Conservation (phyloP, 108 stramenopile species). For the Nannochloropsis oceanica region DNA sequence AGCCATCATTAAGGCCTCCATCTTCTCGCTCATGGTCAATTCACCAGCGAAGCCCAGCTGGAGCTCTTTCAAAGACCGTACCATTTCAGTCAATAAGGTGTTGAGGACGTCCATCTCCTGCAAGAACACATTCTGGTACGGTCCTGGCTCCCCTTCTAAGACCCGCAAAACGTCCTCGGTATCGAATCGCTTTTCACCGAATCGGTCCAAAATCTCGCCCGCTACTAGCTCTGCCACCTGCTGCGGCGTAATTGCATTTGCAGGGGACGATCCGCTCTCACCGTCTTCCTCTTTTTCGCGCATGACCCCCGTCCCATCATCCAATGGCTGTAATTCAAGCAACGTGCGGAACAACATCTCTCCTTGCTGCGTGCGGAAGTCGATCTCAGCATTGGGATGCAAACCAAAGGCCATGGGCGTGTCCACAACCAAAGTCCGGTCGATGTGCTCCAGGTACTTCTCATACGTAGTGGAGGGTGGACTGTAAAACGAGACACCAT, state of each 20-base stretch:
- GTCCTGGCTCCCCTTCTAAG: slow-evolving; percentile 54
- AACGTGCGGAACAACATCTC: slow-evolving; percentile 48
- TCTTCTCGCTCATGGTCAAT: slow-evolving; percentile 69
- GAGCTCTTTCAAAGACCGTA: slow-evolving; percentile 63
- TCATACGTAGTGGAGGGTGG: slow-evolving; percentile 62
- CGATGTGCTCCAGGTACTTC: slow-evolving; percentile 74
- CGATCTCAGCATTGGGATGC: slow-evolving; percentile 84
- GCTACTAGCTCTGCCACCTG: slow-evolving; percentile 45
- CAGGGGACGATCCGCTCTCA: background rate
- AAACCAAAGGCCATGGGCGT: slow-evolving; percentile 80
- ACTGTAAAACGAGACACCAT: slow-evolving; percentile 59
- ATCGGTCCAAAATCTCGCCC: slow-evolving; percentile 54
- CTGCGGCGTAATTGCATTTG: slow-evolving; percentile 37
- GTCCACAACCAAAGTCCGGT: slow-evolving; percentile 52
- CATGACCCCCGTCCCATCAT: background rate
- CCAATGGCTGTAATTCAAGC: slow-evolving; percentile 31
- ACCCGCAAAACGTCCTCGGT: slow-evolving; percentile 50
- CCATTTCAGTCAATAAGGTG: slow-evolving; percentile 52
- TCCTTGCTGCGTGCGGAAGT: slow-evolving; percentile 67
- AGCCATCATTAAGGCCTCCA: slow-evolving; percentile 57
- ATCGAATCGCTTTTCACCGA: slow-evolving; percentile 65
- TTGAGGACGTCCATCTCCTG: slow-evolving; percentile 87
- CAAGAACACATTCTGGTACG: slow-evolving; percentile 74
- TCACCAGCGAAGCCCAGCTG: slow-evolving; percentile 71
- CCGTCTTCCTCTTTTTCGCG: slow-evolving; percentile 14